Conservation (phyloP, 1,284 basidiomycete species). For the Albatrellus sp. region DNA sequence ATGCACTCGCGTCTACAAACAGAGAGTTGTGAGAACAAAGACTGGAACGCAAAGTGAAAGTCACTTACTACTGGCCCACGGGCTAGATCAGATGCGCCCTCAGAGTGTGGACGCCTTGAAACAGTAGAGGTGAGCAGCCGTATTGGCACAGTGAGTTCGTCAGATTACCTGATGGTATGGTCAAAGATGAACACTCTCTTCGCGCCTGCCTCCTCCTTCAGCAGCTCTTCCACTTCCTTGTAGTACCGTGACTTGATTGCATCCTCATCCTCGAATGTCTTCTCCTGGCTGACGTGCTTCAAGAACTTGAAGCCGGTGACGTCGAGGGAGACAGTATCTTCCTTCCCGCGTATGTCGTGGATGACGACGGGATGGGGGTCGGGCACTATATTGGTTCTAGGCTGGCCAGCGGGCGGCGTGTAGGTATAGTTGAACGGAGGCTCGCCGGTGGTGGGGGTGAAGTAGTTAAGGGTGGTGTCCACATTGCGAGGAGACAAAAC, state of each 20-base stretch:
- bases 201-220: conserved; percentile 29
- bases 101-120: background rate
- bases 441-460: conserved; percentile 11
- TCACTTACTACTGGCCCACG: background rate
- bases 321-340: conserved; percentile 24
- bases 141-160: background rate
- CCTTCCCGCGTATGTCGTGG: conserved; percentile 22
- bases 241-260: conserved; percentile 26
- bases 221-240: conserved; percentile 28
- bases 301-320: conserved; percentile 30
- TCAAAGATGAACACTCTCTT: conserved; percentile 31
- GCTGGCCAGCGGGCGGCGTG: conserved; percentile 15
- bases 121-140: background rate
- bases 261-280: conserved; percentile 29
- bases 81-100: conserved; percentile 1
- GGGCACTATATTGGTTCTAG: conserved; percentile 13
- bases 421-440: conserved; percentile 18
- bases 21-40: background rate
- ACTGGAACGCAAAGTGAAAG: conserved; percentile 15
- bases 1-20: conserved; percentile 26
- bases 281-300: conserved; percentile 22
- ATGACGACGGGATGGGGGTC: conserved; percentile 16
- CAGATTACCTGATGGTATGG: conserved; percentile 27
- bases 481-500: conserved; percentile 13
- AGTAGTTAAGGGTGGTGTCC: conserved; percentile 19